Base-by-base conservation (phyloP, 495 filamentous ascomycete genomes). In the Aspergillus asperescens region DNA sequence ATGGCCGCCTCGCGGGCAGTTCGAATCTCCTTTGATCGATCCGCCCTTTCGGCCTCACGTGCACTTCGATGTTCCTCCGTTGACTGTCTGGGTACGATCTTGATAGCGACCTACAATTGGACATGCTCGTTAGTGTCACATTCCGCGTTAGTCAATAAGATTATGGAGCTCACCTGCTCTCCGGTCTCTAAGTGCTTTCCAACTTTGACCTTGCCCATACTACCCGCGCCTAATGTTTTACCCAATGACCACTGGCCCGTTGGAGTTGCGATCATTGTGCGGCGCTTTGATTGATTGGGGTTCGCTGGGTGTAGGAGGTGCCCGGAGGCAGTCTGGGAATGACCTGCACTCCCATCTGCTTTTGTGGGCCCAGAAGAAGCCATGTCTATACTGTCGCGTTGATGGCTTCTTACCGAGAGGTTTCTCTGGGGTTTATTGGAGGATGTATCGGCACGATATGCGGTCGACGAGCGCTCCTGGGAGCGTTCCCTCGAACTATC, bases 1-100 rank as follows among this genome's bases (percentile, higher is more conserved):
- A 99, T 97, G 55, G 93, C 93, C 10, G 93, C 94, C 66, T 99
- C 93, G 56, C 93, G 83, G 43, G 92, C 91, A 12, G 94, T 99
- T 45, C 93, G 82, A 60, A 97, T 85, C 67, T 99, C 93, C 67
- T 96, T 96, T n/a, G 90, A 93, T 48, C 87, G 88, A 56, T 96
- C 91, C 35, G 90, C 88, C 56, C 89, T 77, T 65, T 95, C 89
- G 39, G 88, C 81, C 50, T 95, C 91, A 42, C 85, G 83, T 56
- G 78, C 77, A 63, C 73, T 90, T 64, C 88, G 87, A 64, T 87
- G 83, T 48, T 96, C 89, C 64, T 95, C 90, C 29, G 82, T 86
- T 50, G 88, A 90, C 43, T 86, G 81, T 50, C 94, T 80, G n/a
- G 94, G 91, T 27, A 99, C 90, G 56, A 99, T 97, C 71, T 98